Evolutionary conservation across 805 yeast genomes (phyloP), one percentile per base, ranked within the genome.

Genomic region (Kuraishia cidri): DNA sequence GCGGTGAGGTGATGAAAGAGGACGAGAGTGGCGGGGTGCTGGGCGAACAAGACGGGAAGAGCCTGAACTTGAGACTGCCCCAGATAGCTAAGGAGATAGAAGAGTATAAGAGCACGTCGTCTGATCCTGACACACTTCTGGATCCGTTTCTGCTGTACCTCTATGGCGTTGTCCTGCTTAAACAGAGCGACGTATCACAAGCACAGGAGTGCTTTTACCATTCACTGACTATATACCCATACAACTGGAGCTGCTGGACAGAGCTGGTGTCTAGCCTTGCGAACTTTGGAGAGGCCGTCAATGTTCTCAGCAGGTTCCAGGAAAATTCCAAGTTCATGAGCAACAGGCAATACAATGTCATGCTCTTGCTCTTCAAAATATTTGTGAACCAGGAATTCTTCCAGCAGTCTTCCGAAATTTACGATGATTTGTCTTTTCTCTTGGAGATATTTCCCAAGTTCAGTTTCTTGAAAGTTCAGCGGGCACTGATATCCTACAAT

Each of bases 161-260:
- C 26, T 64, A 72, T 35, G 98, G 97, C 1, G 50, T 81, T 11
- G 60, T 83, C 2, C 60, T 78, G 30, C 58, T 75, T 34, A 78
- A 74, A 43, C 79, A 79, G 44, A 75, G 76, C 31, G 75, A 79
- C 41, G 56, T 57, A n/a, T 42, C 58, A 2, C 51, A 60, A 23
- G 96, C 97, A 0, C 75, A 79, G 36, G 62, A 68, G 16, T 60
- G 62, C 29, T 65, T 88, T 21, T 61, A 75, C 20, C 65, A 64
- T 30, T 79, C 96, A 1, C 48, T 90, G 10, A 60, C 67, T 16
- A 32, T 66, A 19, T 86, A 79, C 44, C 95, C 97, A 0, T 82
- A 68, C 52, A 90, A 90, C 52, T 92, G 98, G 98, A 72, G 88
- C 34, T 81, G 92, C 37, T 92, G 97, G 97, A 66, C 69, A 36